phyloP scores from a whole-genome alignment of 495 filamentous ascomycete species.

The Talaromyces nanjingensis region DNA sequence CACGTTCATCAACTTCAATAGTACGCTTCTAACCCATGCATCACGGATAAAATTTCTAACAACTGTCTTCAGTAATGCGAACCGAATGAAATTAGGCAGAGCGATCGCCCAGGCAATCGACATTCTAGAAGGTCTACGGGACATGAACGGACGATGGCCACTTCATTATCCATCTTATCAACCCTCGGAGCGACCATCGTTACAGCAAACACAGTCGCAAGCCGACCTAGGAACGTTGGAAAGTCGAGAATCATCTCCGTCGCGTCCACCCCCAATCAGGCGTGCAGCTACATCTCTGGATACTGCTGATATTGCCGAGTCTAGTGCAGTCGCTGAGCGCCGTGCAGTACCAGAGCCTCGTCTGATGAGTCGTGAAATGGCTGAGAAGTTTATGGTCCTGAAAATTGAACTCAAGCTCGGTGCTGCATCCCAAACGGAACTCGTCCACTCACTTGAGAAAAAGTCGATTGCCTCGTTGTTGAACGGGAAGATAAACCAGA shows the following conservation, averaged over 20 bases:
- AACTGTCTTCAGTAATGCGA: constrained; percentile 61
- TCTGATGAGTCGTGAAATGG: constrained; percentile 85
- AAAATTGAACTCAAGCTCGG: constrained; percentile 93
- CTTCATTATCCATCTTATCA: constrained; percentile 90
- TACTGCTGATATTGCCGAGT: constrained; percentile 61
- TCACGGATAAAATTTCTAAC: constrained; percentile 18
- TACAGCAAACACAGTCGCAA: constrained; percentile 49
- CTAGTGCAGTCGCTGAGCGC: constrained; percentile 58
- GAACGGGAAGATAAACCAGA: constrained; percentile 89
- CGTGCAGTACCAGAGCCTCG: constrained; percentile 55
- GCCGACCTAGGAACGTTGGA: constrained; percentile 21
- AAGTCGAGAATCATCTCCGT: constrained; percentile 28
- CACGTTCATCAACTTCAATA: constrained; percentile 68
- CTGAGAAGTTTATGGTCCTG: constrained; percentile 89
- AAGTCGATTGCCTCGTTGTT: constrained; percentile 78
- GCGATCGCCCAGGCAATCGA: constrained; percentile 82
- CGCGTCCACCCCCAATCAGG: constrained; percentile 46
- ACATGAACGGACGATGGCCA: constrained; percentile 87
- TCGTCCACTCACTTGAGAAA: constrained; percentile 97
- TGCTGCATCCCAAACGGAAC: constrained; percentile 72
- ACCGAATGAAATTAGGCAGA: constrained; percentile 74
- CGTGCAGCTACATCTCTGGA: constrained; percentile 68
- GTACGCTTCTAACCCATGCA: constrained; percentile 27
- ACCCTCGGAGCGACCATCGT: constrained; percentile 30
- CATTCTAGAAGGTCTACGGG: constrained; percentile 69